Conservation (phyloP, 1,284 basidiomycete species). For the Heterobasidion annosum region DNA sequence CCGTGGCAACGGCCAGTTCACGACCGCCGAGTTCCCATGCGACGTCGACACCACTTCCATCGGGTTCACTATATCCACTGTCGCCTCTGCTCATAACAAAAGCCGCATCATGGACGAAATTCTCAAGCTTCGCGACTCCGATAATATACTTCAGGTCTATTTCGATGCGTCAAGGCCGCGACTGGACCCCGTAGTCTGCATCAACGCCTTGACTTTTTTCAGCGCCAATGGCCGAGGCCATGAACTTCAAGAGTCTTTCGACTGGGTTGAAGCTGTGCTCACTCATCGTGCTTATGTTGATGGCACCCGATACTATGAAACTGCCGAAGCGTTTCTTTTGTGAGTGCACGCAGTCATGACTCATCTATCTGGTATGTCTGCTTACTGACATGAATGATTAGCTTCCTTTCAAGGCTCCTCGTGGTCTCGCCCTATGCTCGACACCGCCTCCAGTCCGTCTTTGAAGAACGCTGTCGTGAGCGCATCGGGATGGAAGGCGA, state of each 20-base stretch:
- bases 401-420: conserved; percentile 40
- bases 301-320: conserved; percentile 48
- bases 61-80: conserved; percentile 28
- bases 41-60: conserved; percentile 47
- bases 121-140: conserved; percentile 34
- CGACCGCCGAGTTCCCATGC: conserved; percentile 34
- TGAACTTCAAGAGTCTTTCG: conserved; percentile 35
- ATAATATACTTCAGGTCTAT: conserved; percentile 47
- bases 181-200: conserved; percentile 44
- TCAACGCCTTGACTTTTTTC: conserved; percentile 41
- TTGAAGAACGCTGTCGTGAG: conserved; percentile 26
- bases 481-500: conserved; percentile 42
- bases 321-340: conserved; percentile 43
- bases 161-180: conserved; percentile 44
- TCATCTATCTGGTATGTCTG: no score
- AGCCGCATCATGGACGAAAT: conserved; percentile 45
- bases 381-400: no score
- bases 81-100: conserved; percentile 23
- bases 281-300: conserved; percentile 42
- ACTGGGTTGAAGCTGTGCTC: conserved; percentile 44
- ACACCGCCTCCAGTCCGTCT: conserved; percentile 7
- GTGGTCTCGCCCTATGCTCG: no score
- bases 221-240: conserved; percentile 37
- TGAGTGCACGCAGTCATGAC: no score
- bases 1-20: conserved; percentile 26